These are phyloP conservation scores for Talaromyces albobiverticillius DNA, from an alignment of 2,329 filamentous ascomycete genomes.

Conservation along the genomic window DNA sequence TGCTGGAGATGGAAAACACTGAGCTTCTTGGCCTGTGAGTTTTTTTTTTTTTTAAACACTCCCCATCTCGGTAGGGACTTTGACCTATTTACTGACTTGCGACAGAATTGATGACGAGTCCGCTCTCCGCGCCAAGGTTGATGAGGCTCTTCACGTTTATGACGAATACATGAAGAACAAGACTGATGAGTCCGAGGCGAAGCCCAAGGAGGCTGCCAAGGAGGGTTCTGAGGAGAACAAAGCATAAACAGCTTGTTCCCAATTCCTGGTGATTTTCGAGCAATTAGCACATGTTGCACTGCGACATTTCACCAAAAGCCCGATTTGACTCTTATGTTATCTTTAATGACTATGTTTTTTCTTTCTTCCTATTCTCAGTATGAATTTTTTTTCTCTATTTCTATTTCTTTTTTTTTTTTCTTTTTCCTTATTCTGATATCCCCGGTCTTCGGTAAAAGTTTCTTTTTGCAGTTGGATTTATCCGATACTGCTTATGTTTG, in stretches of 20 bases:
- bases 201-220: constrained; percentile 44
- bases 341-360: constrained; percentile 15
- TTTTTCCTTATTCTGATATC: constrained; percentile 39
- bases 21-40: constrained; percentile 96
- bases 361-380: constrained; percentile 18
- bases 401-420: constrained; percentile 21
- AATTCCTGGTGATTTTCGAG: constrained; percentile 15
- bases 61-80: background rate
- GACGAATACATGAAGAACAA: constrained; percentile 98
- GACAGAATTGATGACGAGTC: constrained; percentile 80
- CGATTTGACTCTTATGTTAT: constrained; percentile 14
- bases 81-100: constrained; percentile 17
- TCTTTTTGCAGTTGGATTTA: constrained; percentile 23
- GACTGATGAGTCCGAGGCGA: constrained; percentile 44
- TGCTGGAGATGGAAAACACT: constrained; percentile 96
- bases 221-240: constrained; percentile 43
- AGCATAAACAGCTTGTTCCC: constrained; percentile 27
- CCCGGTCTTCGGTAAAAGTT: constrained; percentile 39
- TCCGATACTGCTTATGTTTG: background rate
- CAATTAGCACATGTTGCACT: background rate
- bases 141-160: constrained; percentile 94
- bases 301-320: background rate
- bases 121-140: constrained; percentile 90
- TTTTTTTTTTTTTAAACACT: background rate
- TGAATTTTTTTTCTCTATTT: constrained; percentile 23